phyloP scores from a whole-genome alignment of 345 rosid species.

The Populus nigra region DNA sequence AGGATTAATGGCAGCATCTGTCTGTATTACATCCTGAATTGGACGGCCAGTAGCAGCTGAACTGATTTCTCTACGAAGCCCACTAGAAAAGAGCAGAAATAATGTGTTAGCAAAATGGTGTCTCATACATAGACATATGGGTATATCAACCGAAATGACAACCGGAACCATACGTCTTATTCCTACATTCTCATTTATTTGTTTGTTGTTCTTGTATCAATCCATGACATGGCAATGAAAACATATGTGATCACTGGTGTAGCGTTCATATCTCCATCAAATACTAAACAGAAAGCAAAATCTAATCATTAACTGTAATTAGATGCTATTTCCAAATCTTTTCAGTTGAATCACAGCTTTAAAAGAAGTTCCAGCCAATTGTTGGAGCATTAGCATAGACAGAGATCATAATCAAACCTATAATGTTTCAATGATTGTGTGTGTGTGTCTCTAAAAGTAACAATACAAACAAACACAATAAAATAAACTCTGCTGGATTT shows the following conservation, averaged over 20 bases:
- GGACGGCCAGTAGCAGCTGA: constrained; percentile 99
- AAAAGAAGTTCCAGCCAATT: not conserved
- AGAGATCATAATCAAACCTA: not conserved
- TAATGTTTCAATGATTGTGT: not conserved
- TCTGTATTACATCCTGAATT: constrained; percentile 97
- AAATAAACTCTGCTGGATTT: not conserved
- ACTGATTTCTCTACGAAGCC: constrained; percentile 92
- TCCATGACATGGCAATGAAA: not conserved
- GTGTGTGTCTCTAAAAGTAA: not conserved
- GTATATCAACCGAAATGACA: not conserved
- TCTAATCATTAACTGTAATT: not conserved
- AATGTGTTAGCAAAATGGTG: constrained; percentile 13
- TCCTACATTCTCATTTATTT: not conserved
- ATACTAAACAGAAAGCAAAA: not conserved
- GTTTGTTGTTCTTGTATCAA: not conserved
- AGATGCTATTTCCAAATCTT: not conserved
- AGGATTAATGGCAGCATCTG: constrained; percentile 97
- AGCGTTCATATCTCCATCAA: not conserved
- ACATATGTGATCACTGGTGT: not conserved
- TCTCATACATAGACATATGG: not conserved
- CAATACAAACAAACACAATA: not conserved
- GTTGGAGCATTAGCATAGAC: not conserved
- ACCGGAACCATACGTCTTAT: not conserved
- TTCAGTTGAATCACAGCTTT: not conserved
- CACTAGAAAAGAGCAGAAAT: constrained; percentile 44